Base-by-base conservation (phyloP, 495 filamentous ascomycete genomes). In the Podospora sp. region DNA sequence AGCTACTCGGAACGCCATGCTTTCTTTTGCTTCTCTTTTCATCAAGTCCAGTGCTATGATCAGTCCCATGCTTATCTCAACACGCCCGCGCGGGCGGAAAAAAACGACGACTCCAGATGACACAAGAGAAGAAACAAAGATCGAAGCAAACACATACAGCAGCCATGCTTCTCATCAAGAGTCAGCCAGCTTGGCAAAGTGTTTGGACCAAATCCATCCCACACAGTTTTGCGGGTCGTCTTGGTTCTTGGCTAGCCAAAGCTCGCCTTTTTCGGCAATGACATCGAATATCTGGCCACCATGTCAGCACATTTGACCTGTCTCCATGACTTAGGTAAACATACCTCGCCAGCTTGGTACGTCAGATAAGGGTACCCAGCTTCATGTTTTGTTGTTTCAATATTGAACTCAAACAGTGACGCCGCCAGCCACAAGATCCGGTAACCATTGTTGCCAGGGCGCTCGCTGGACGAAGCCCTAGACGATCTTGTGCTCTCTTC, bases 151-250 rank as follows among this genome's bases (percentile, higher is more conserved):
- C 9, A 49, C 22, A 20, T 5, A 14, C 26, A 24, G 14, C 25
- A 26, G 55, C 2, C 5, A 6, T 7, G 11, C 56, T 33, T 33
- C 8, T 0, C n/a, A n/a, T 76, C 69, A 82, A 57, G 81, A 80
- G 71, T 84, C 82, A 36, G 89, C 89, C 68, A 93, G 74, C 65
- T 91, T 92, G 58, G 91, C 92, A 80, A 99, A 98, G 79, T 99
- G 95, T 75, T 97, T 96, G 72, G 91, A 95, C 95, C 95, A 99
- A 68, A 99, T 96, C 95, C 95, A 99, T 51, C 95, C 95, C n/a
- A 97, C 86, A 68, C 87, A 82, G 24, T 87, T 83, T 20, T 79
- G 81, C 4, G 85, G 80, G 77, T 99, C 96, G 75, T 99, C 95
- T 77, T 99, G 95, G 73, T 99, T 99, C 74, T 90, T 91, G 7